Evolutionary conservation across 106 monocot species (phyloP), one percentile per base, ranked within the genome.

Genomic region (Dendrobium officinale): DNA sequence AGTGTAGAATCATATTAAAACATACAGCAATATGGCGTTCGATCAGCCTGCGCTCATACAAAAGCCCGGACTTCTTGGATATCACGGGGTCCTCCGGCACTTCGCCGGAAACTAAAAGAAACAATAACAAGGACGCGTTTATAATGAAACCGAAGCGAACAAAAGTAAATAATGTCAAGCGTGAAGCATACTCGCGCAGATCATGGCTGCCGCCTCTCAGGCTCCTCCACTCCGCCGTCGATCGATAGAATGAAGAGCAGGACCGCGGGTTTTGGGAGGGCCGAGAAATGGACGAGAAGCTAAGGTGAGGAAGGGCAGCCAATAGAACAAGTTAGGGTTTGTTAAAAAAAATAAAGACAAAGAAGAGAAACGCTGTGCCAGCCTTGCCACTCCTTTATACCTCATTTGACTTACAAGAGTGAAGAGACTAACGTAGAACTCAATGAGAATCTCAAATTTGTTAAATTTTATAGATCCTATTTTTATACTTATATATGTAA

Each of bases 51-150:
- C 78, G 67, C 40, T 83, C 82, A 42, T 78, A 83, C 0, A 83
- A 68, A 49, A 83, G 82, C 78, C 82, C 82, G 22, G 82, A 83
- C 33, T 83, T 83, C 78, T 78, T 97, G 29, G 88, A 94, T 59
- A 97, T 77, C n/a, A 97, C 92, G 66, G 97, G 94, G 43, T 97
- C 97, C 83, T 94, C 94, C 82, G 97, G 92, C 79, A 87, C 92
- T 79, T 97, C 94, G 78, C 90, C 92, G 80, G 97, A 97, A 42
- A 97, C 97, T 97, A 42, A 54, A 20, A 55, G 24, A 26, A 66
- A 56, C 4, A 20, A 29, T 5, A 73, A 47, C 41, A 31, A 66
- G n/a, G 19, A 47, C 67, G 48, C 29, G 79, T 18, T 74, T 72
- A 72, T n/a, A 13, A 4, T 29, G 41, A 64, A 24, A 20, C 45